Evolutionary conservation across 2,329 filamentous ascomycete species (phyloP).

Genomic region (Allantophomopsis lycopodina): DNA sequence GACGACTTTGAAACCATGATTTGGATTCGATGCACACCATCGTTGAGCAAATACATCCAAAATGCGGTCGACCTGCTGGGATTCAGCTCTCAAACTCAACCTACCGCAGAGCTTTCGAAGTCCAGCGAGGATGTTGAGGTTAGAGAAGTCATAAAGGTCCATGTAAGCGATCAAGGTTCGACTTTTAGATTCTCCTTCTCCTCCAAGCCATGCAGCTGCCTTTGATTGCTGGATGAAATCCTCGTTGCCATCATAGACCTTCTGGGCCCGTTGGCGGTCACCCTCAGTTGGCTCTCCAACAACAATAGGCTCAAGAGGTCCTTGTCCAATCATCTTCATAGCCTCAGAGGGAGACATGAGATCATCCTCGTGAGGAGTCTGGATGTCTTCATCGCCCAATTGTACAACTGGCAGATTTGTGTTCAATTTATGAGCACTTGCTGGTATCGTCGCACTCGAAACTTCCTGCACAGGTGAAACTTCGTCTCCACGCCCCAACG

Average conservation of each 20-base stretch:
- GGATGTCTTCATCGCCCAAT: slow-evolving; percentile 27
- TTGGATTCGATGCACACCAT: slow-evolving; percentile 89
- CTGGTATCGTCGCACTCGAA: slow-evolving; percentile 23
- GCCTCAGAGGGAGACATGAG: background rate
- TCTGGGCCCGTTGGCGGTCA: slow-evolving; percentile 64
- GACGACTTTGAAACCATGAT: slow-evolving; percentile 80
- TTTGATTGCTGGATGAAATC: slow-evolving; percentile 66
- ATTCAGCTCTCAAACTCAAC: slow-evolving; percentile 77
- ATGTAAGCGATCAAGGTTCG: slow-evolving; percentile 66
- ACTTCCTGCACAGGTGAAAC: slow-evolving; percentile 3
- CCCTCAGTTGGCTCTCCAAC: slow-evolving; percentile 23
- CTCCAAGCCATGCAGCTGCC: slow-evolving; percentile 71
- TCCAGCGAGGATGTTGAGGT: slow-evolving; percentile 65
- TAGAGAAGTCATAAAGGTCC: slow-evolving; percentile 77
- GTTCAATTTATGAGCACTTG: slow-evolving; percentile 23
- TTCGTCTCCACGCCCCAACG: slow-evolving; percentile 6
- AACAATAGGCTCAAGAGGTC: no score
- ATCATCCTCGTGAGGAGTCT: background rate
- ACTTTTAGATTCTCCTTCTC: slow-evolving; percentile 46
- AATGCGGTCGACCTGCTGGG: slow-evolving; percentile 92
- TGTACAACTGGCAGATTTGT: slow-evolving; percentile 31
- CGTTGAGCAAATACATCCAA: slow-evolving; percentile 76
- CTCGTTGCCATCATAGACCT: slow-evolving; percentile 76
- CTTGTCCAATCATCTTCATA: background rate
- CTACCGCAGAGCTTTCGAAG: slow-evolving; percentile 72